Base-by-base conservation (phyloP, 1,284 basidiomycete genomes). In the Singerocomus rubriflavus region DNA sequence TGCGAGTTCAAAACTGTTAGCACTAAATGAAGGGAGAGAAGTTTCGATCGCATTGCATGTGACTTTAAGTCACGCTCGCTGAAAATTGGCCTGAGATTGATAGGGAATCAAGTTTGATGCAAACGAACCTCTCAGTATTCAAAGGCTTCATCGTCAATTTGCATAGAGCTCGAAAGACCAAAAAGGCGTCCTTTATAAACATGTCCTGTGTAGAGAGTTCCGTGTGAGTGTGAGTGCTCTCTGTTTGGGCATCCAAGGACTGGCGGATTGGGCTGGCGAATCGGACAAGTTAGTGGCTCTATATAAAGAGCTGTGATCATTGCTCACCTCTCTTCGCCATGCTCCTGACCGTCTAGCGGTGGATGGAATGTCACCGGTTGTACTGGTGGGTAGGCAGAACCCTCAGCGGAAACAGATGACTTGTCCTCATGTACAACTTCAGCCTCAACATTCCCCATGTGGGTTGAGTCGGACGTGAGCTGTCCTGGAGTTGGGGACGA, bases 71-170 rank as follows among this genome's bases (percentile, higher is more conserved):
- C 95, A 21, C 90, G 85, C 70, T 98, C 95, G 62, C 92, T 96
- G 59, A 50, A 41, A 50, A 43, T 33, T 31, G 16, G 6, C 34
- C 39, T 68, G 14, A 63, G 46, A 36, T 37, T 10, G 38, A 32
- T 6, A 30, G 12, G 13, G 37, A 21, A 35, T 30, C 30, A 17
- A 11, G 46, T 21, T 11, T 14, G 31, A 12, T 16, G 10, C 12
- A 40, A 4, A 59, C 80, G 55, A 51, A 93, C 93, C 91, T 95
- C 68, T 98, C 95, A 5, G 81, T 85, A 55, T 92, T 91, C 38
- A 98, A 74, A 14, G 94, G 88, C 68, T 97, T 98, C 94, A 98
- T 97, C n/a, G 93, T 94, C 56, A 98, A 75, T 69, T 98, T 98
- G 75, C 95, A 98, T 30, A 98, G 73, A 0, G 95, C 93, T 44